These are phyloP conservation scores for Mollisiaceae sp. DNA, from an alignment of 2,329 filamentous ascomycete genomes.

Conservation along the genomic window DNA sequence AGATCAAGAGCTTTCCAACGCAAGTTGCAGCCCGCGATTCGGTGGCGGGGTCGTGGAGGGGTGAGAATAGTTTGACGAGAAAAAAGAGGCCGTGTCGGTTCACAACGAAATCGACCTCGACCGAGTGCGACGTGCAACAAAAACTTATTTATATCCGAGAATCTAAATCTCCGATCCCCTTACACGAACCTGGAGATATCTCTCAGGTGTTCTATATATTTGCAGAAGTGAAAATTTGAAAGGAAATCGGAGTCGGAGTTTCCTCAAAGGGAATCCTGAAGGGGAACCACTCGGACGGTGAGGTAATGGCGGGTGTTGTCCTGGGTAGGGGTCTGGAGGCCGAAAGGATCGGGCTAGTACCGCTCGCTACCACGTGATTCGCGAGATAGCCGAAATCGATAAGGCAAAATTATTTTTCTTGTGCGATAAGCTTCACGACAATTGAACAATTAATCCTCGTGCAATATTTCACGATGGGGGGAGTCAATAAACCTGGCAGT, in stretches of 20 bases:
- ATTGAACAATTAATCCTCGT: neutral
- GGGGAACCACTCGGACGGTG: neutral
- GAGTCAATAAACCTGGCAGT: conserved; percentile 44
- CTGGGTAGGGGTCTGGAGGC: neutral
- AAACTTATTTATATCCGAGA: conserved; percentile 14
- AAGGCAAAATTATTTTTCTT: conserved; percentile 1
- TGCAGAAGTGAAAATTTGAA: neutral
- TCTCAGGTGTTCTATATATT: neutral
- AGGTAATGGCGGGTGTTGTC: neutral
- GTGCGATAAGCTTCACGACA: conserved; percentile 11
- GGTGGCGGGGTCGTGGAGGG: conserved; percentile 35
- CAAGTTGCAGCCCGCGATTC: conserved; percentile 32
- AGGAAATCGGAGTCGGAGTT: conserved; percentile 6
- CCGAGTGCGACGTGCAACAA: conserved; percentile 30
- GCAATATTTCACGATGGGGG: conserved; percentile 39
- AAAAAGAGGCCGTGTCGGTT: conserved; percentile 22
- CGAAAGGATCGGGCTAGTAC: neutral
- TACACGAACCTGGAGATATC: neutral
- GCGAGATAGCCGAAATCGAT: neutral
- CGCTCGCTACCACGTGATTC: neutral
- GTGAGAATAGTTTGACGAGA: conserved; percentile 24
- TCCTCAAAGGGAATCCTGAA: neutral
- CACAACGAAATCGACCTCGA: conserved; percentile 11
- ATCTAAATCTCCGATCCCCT: neutral
- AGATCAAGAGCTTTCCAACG: conserved; percentile 23